Conservation (phyloP, 306 rosid species). For the Echinosophora koreensis region DNA sequence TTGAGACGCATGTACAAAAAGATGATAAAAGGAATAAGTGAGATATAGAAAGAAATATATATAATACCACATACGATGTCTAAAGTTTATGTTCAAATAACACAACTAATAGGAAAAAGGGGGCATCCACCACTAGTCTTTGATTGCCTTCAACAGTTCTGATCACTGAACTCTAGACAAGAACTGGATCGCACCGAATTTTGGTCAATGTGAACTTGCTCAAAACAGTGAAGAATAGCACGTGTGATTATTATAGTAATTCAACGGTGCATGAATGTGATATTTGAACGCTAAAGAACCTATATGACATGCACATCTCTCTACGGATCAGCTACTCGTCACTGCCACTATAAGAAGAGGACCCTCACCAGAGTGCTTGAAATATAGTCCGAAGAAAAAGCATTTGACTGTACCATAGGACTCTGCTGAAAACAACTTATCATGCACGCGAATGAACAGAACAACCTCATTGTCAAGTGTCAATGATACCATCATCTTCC, state of each 20-base stretch:
- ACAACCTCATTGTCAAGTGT: slow-evolving; percentile 41
- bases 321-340: neutral
- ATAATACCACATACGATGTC: too few species aligned
- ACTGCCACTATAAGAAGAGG: slow-evolving; percentile 7
- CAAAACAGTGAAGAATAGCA: slow-evolving; percentile 36
- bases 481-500: slow-evolving; percentile 44
- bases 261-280: slow-evolving; percentile 40
- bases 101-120: too few species aligned
- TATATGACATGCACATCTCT: slow-evolving; percentile 15
- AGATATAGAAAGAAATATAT: too few species aligned
- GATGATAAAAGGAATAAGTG: too few species aligned
- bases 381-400: slow-evolving; percentile 32
- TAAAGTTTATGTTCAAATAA: too few species aligned
- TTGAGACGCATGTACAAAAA: too few species aligned
- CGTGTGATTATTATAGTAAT: slow-evolving; percentile 38
- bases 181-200: neutral
- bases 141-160: slow-evolving; percentile 21
- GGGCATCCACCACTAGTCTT: neutral
- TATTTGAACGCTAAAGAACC: slow-evolving; percentile 28
- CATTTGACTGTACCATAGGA: slow-evolving; percentile 15
- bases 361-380: slow-evolving; percentile 26
- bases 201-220: slow-evolving; percentile 17
- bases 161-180: slow-evolving; percentile 36
- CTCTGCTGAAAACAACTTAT: slow-evolving; percentile 46
- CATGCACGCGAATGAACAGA: slow-evolving; percentile 47